Conservation (phyloP, 768 basidiomycete species). For the Suillus weaverae region DNA sequence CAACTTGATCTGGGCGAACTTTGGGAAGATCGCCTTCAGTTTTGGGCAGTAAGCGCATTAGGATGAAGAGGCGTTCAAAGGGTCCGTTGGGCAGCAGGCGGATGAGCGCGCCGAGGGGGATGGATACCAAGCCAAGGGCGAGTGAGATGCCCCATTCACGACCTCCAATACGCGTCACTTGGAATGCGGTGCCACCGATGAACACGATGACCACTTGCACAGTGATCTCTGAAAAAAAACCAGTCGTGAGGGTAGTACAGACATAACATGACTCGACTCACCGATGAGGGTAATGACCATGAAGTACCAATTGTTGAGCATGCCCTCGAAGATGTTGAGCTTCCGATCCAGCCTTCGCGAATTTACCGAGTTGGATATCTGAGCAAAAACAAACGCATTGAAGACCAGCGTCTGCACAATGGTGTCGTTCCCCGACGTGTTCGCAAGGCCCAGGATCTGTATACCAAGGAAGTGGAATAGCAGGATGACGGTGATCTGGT, state of each 20-base stretch:
- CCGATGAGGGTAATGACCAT: conserved; percentile 82
- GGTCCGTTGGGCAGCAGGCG: conserved; percentile 81
- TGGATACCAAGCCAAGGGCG: conserved; percentile 80
- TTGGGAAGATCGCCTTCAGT: conserved; percentile 63
- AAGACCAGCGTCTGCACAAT: conserved; percentile 87
- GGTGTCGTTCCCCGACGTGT: conserved; percentile 34
- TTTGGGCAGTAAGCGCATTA: conserved; percentile 59
- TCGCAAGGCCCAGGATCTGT: conserved; percentile 62
- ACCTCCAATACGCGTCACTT: conserved; percentile 75
- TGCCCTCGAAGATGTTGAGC: conserved; percentile 87
- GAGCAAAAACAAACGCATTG: conserved; percentile 97
- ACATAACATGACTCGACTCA: conserved; percentile 35
- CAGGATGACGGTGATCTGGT: conserved; percentile 81
- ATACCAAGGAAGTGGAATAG: conserved; percentile 86
- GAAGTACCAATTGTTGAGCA: conserved; percentile 81
- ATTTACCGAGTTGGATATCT: conserved; percentile 96
- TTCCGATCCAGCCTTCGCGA: conserved; percentile 82
- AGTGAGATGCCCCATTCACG: conserved; percentile 94
- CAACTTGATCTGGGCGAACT: conserved; percentile 49
- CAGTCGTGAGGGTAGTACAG: conserved; percentile 9
- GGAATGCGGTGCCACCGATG: conserved; percentile 89
- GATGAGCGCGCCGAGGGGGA: conserved; percentile 83
- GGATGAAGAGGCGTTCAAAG: conserved; percentile 62
- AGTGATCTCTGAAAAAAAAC: conserved; percentile 64
- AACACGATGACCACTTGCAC: conserved; percentile 89